Conservation (phyloP, 495 filamentous ascomycete genomes). For the Rhizodiscina lignyota region DNA sequence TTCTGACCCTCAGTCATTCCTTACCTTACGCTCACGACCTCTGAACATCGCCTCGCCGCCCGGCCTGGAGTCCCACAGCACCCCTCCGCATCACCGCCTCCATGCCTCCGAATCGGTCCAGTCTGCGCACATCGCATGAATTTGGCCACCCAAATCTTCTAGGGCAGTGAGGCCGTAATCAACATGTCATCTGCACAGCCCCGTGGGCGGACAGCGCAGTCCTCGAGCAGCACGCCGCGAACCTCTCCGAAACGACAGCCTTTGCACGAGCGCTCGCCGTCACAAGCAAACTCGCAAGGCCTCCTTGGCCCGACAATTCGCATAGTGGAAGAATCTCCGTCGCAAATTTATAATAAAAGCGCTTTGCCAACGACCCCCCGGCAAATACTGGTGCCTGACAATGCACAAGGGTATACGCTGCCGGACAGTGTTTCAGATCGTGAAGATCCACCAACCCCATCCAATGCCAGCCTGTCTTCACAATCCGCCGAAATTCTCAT, state of each 20-base stretch:
- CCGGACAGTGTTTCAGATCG: slow-evolving; percentile 12
- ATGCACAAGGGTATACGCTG: slow-evolving; percentile 11
- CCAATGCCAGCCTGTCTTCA: slow-evolving; percentile 14
- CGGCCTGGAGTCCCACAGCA: too few species aligned
- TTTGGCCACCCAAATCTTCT: too few species aligned
- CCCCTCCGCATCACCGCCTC: too few species aligned
- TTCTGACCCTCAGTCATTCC: slow-evolving; percentile 3
- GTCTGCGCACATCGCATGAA: too few species aligned
- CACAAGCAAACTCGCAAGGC: slow-evolving; percentile 30
- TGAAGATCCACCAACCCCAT: slow-evolving; percentile 11
- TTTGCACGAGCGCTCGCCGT: slow-evolving; percentile 37
- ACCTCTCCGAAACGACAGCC: slow-evolving; percentile 22
- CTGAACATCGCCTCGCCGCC: too few species aligned
- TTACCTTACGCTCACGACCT: too few species aligned
- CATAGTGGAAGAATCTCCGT: slow-evolving; percentile 15
- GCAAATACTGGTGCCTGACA: slow-evolving; percentile 17
- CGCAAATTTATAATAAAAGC: slow-evolving; percentile 15
- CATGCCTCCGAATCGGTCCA: too few species aligned
- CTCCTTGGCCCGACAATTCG: slow-evolving; percentile 34
- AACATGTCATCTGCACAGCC: too few species aligned
- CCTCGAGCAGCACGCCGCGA: slow-evolving; percentile 8
- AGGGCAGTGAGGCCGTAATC: too few species aligned
- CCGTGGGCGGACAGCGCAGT: too few species aligned
- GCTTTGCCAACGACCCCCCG: slow-evolving; percentile 19
- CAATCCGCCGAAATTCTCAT: slow-evolving; percentile 12